Conservation (phyloP, 2,329 filamentous ascomycete species). For the Ilyonectria destructans region DNA sequence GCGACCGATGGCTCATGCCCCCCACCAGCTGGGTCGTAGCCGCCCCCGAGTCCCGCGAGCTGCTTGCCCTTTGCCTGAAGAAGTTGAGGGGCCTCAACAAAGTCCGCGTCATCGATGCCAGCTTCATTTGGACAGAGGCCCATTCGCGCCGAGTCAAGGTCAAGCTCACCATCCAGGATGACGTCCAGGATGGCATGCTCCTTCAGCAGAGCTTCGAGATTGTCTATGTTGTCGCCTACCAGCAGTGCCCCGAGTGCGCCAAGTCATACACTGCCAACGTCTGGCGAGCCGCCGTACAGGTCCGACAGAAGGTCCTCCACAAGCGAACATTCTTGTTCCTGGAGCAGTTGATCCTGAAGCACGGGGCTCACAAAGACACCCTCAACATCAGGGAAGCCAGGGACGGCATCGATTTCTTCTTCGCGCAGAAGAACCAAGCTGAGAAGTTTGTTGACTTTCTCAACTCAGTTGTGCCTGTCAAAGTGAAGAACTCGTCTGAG, state of each 20-base stretch:
- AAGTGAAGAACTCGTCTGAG: constrained; percentile 84
- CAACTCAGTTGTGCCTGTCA: constrained; percentile 84
- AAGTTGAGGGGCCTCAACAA: constrained; percentile 90
- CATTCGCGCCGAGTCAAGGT: constrained; percentile 94
- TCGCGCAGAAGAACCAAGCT: constrained; percentile 89
- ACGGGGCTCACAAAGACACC: constrained; percentile 90
- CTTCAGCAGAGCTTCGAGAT: constrained; percentile 97
- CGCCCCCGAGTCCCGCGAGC: constrained; percentile 88
- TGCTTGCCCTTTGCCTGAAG: constrained; percentile 91
- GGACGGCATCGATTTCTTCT: constrained; percentile 97
- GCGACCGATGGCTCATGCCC: constrained; percentile 93
- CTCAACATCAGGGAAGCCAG: constrained; percentile 99
- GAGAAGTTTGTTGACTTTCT: constrained; percentile 95
- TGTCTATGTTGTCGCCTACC: constrained; percentile 89
- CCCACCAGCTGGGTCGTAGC: constrained; percentile 91
- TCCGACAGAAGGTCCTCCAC: constrained; percentile 96
- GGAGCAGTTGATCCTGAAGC: constrained; percentile 96
- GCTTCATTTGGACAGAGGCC: constrained; percentile 98
- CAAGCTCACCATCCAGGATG: constrained; percentile 92
- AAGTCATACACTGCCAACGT: constrained; percentile 98
- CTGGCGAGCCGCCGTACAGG: constrained; percentile 94
- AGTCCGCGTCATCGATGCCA: constrained; percentile 94
- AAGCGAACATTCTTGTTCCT: constrained; percentile 84
- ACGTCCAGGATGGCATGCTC: constrained; percentile 74
- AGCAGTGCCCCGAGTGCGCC: constrained; percentile 94